Conservation (phyloP, 371 early-diverging fungal species). For the Mortierella sp. region DNA sequence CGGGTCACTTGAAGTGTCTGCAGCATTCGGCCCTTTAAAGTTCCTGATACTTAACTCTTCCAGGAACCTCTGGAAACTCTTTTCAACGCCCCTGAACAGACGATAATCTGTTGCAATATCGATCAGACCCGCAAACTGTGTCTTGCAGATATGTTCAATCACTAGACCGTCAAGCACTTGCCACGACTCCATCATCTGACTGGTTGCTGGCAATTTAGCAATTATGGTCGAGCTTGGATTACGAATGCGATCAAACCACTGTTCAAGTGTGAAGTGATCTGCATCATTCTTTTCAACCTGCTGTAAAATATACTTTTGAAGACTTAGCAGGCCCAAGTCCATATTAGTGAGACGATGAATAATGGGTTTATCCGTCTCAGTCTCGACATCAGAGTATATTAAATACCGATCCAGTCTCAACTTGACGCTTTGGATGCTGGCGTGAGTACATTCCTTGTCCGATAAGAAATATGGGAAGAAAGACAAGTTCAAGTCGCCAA, state of each 20-base stretch:
- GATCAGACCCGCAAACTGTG: slow-evolving; percentile 49
- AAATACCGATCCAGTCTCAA: slow-evolving; percentile 34
- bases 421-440: slow-evolving; percentile 43
- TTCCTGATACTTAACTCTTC: slow-evolving; percentile 48
- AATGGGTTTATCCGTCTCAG: slow-evolving; percentile 9
- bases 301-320: slow-evolving; percentile 49
- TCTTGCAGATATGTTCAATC: slow-evolving; percentile 50
- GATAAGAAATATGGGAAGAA: slow-evolving; percentile 53
- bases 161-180: slow-evolving; percentile 34
- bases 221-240: slow-evolving; percentile 43
- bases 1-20: neutral
- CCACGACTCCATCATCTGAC: slow-evolving; percentile 55
- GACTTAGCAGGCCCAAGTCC: slow-evolving; percentile 22
- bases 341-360: slow-evolving; percentile 42
- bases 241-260: slow-evolving; percentile 53
- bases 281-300: slow-evolving; percentile 15
- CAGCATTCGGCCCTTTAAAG: neutral
- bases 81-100: slow-evolving; percentile 52
- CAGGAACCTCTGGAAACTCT: slow-evolving; percentile 48
- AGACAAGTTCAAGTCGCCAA: slow-evolving; percentile 38
- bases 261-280: slow-evolving; percentile 36
- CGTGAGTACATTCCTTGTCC: slow-evolving; percentile 55
- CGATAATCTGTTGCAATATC: slow-evolving; percentile 53
- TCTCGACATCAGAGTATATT: slow-evolving; percentile 15
- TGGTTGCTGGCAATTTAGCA: slow-evolving; percentile 47